phyloP scores from a whole-genome alignment of 805 yeast species.

The Ogataea ramenticola region DNA sequence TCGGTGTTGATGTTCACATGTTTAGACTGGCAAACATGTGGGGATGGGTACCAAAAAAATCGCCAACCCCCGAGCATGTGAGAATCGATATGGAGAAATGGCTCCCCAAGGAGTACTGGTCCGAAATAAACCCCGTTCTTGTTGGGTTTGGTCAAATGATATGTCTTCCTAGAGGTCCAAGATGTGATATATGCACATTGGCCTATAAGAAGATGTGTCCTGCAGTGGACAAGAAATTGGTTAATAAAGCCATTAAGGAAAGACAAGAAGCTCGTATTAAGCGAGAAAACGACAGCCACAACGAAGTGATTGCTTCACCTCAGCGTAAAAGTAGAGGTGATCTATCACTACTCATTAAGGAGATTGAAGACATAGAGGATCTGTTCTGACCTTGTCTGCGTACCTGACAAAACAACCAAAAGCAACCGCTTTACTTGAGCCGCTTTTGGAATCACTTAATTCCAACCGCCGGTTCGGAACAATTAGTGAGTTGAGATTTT shows the following conservation, averaged over 20 bases:
- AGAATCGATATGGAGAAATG: conserved; percentile 61
- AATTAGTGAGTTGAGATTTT: too few relatives aligned
- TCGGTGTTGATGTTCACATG: conserved; percentile 93
- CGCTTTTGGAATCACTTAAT: too few relatives aligned
- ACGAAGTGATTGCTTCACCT: background rate
- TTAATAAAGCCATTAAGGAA: background rate
- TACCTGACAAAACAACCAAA: too few relatives aligned
- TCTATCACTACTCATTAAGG: background rate
- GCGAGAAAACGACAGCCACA: background rate
- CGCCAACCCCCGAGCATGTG: conserved; percentile 69
- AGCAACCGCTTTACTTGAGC: too few relatives aligned
- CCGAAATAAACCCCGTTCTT: conserved; percentile 73
- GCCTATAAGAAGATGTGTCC: conserved; percentile 49
- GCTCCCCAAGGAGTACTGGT: conserved; percentile 73
- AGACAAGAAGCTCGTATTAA: background rate
- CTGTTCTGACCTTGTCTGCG: background rate
- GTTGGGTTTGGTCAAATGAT: conserved; percentile 94
- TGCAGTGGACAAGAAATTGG: conserved; percentile 34
- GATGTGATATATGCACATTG: conserved; percentile 67
- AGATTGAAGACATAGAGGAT: background rate
- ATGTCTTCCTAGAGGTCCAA: conserved; percentile 62
- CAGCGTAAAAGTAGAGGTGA: conserved; percentile 1
- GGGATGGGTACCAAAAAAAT: conserved; percentile 57
- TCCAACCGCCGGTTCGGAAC: too few relatives aligned
- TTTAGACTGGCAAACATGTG: conserved; percentile 75